Base-by-base conservation (phyloP, 75 land plant genomes). In the Chamaecyparis obtusa region DNA sequence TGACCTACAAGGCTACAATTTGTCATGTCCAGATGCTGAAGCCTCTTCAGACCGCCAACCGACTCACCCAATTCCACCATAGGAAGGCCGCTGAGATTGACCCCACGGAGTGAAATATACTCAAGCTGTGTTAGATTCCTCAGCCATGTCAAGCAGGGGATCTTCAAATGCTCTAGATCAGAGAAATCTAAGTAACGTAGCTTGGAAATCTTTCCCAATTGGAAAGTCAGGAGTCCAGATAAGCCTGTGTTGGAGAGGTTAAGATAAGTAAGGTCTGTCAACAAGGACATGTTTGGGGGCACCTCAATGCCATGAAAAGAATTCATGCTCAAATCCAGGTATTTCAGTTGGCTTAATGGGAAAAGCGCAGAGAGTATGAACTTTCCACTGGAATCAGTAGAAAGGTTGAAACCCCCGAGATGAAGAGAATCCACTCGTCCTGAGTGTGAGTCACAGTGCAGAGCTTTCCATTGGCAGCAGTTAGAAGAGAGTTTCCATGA, bases 241-340 rank as follows among this genome's bases (percentile, higher is more conserved):
- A 77, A 77, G 36, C 43, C 80, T 7, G 80, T 17, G 19, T 4
- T 77, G 80, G 80, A 77, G 21, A 77, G 80, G 44, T 64, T 64
- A 27, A 64, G 69, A 64, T 19, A 64, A 64, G 69, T 19, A 24
- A 64, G 27, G 7, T 13, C 69, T 64, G 19, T 64, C 69, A 64
- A 64, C 19, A 64, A 24, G 27, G 69, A 64, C 27, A 64, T 64
- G 69, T 64, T 64, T 4, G 69, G 69, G 19, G 69, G 69, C 27
- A 64, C 21, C 27, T 19, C 27, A 64, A 64, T 0, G 27, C 69
- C 69, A 64, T 64, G 69, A 64, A 64, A 21, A 64, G 27, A 64
- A 64, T 64, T 64, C 69, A 64, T 64, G 69, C 69, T 64, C 69
- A 64, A 64, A 64, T 64, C 69, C 69, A 24, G 69, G 69, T 64